phyloP scores from a whole-genome alignment of 148 eudicot genomes.

The Chenopodium formosanum region DNA sequence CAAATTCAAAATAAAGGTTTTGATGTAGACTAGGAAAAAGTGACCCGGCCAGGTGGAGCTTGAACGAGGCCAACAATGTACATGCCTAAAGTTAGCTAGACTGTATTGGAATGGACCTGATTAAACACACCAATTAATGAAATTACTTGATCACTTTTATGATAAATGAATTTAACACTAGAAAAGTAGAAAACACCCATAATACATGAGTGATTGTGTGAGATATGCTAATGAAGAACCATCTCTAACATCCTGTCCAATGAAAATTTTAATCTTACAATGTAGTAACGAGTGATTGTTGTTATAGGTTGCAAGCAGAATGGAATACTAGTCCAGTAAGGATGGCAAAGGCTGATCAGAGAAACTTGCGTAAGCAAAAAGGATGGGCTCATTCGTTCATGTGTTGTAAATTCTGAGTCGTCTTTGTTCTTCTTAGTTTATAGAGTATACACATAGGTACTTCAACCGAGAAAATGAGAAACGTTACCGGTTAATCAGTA shows the following conservation, averaged over 20 bases:
- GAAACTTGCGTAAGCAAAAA: slow-evolving; percentile 46
- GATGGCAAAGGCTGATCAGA: slow-evolving; percentile 81
- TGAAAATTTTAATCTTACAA: not conserved
- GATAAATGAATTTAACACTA: too few species aligned
- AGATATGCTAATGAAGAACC: not conserved
- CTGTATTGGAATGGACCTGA: too few species aligned
- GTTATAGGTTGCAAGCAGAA: slow-evolving; percentile 69
- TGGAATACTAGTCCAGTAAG: slow-evolving; percentile 94
- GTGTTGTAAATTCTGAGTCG: slow-evolving; percentile 78
- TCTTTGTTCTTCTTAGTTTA: slow-evolving; percentile 9
- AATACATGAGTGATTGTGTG: not conserved
- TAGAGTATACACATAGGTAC: slow-evolving; percentile 13
- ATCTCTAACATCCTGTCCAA: not conserved
- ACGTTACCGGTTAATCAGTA: slow-evolving; percentile 13
- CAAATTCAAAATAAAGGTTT: not conserved
- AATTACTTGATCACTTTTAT: too few species aligned
- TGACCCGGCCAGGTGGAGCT: not conserved
- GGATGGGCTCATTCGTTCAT: slow-evolving; percentile 73
- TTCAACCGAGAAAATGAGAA: not conserved
- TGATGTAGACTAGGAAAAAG: not conserved
- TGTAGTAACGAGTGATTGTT: not conserved
- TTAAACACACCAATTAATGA: too few species aligned
- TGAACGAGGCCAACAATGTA: not conserved
- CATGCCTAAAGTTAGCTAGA: not conserved
- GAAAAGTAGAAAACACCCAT: too few species aligned